These are phyloP conservation scores for Fusarium cicatricum DNA, from an alignment of 2,329 filamentous ascomycete genomes.

Conservation along the genomic window DNA sequence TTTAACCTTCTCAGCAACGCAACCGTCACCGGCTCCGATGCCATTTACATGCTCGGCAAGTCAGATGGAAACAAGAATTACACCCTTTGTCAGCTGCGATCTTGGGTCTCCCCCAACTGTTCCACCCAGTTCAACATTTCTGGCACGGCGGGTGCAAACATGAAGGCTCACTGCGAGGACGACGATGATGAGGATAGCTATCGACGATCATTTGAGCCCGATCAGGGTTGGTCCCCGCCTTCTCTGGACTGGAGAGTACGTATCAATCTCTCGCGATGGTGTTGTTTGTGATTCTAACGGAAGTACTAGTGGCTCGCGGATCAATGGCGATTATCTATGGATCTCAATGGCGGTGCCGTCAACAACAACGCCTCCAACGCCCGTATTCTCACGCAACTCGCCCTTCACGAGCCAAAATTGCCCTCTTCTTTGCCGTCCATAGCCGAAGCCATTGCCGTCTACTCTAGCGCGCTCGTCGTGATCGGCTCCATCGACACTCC, in stretches of 20 bases:
- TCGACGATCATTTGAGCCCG: constrained; percentile 48
- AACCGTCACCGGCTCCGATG: constrained; percentile 52
- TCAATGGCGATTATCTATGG: constrained; percentile 63
- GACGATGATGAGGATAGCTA: constrained; percentile 63
- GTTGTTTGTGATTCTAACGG: constrained; percentile 5
- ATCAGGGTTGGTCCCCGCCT: constrained; percentile 45
- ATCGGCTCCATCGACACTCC: constrained; percentile 66
- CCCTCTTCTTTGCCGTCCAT: constrained; percentile 67
- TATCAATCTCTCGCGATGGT: fast-evolving
- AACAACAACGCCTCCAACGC: constrained; percentile 67
- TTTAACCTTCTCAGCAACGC: constrained; percentile 74
- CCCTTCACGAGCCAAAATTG: constrained; percentile 54
- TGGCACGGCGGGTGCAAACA: constrained; percentile 63
- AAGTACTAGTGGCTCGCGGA: constrained; percentile 54
- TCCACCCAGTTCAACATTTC: constrained; percentile 68
- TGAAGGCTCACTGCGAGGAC: constrained; percentile 70
- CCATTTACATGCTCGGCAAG: constrained; percentile 74
- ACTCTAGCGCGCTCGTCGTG: constrained; percentile 72
- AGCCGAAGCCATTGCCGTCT: constrained; percentile 77
- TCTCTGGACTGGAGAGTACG: constrained; percentile 59
- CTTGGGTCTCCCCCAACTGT: constrained; percentile 70
- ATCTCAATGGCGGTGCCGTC: constrained; percentile 63
- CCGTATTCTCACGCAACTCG: constrained; percentile 63
- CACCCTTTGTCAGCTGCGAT: constrained; percentile 73
- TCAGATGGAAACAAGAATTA: constrained; percentile 55